Percentiles rank a stretch among this genome's conserved stretches.
These are phyloP conservation scores for Odontarrhena argentea DNA, from an alignment of 345 rosid species.

Conservation along the genomic window DNA sequence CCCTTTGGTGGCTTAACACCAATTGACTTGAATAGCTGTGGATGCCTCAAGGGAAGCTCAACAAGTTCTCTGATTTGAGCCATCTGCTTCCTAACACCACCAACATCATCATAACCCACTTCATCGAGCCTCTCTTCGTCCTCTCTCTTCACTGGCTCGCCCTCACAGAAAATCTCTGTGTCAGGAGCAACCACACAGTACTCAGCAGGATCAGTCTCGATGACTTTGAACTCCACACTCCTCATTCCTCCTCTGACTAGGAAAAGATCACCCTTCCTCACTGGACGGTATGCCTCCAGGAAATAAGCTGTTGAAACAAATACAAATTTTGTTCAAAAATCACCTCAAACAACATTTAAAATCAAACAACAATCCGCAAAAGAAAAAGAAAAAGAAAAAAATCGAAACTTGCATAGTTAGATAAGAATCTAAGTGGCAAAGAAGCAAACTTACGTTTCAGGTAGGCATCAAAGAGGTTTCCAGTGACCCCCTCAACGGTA, in stretches of 20 bases:
- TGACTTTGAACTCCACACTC: constrained; percentile 89
- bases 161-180: constrained; percentile 97
- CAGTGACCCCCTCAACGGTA: constrained; percentile 91
- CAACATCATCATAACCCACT: constrained; percentile 98
- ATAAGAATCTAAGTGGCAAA: constrained; percentile 3
- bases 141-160: constrained; percentile 92
- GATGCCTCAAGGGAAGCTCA: constrained; percentile 95
- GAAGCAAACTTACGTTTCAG: constrained; percentile 71
- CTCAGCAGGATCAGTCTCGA: constrained; percentile 89
- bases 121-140: constrained; percentile 95
- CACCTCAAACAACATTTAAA: not conserved
- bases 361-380: not conserved
- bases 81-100: constrained; percentile 99
- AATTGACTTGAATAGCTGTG: constrained; percentile 92
- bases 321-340: constrained; percentile 29
- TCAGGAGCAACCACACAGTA: constrained; percentile 98
- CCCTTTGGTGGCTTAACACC: constrained; percentile 99
- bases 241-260: constrained; percentile 99
- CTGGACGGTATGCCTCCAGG: constrained; percentile 93
- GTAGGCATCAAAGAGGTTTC: constrained; percentile 93
- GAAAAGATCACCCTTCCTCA: constrained; percentile 94
- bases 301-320: constrained; percentile 70
- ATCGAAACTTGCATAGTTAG: not conserved
- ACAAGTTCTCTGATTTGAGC: constrained; percentile 97
- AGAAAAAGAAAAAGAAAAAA: not conserved